These are phyloP conservation scores for Aspergillus aculeatinus DNA, from an alignment of 2,329 filamentous ascomycete genomes.

Conservation along the genomic window DNA sequence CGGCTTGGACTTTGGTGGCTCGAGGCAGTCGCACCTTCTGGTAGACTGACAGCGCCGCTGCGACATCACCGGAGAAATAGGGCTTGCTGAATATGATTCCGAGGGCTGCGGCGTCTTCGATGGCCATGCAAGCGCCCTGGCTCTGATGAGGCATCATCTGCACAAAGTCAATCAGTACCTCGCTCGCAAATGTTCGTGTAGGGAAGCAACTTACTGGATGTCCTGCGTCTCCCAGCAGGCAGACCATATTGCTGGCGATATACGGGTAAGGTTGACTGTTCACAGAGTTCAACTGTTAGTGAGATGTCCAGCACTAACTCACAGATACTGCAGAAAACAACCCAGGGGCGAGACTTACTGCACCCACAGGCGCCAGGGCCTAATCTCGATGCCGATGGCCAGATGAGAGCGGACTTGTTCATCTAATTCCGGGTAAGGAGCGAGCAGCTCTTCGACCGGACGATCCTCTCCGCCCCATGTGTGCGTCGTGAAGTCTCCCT, in stretches of 20 bases:
- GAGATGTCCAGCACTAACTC: background rate
- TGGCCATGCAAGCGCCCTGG: conserved; percentile 68
- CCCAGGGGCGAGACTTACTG: conserved; percentile 38
- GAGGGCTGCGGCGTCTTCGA: conserved; percentile 64
- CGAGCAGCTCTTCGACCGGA: conserved; percentile 59
- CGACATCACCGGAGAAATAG: conserved; percentile 51
- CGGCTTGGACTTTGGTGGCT: conserved; percentile 57
- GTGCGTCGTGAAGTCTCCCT: conserved; percentile 61
- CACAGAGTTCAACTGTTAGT: background rate
- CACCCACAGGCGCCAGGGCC: conserved; percentile 65
- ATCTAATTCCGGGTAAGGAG: conserved; percentile 62
- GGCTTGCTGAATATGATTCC: conserved; percentile 59
- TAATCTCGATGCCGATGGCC: conserved; percentile 60
- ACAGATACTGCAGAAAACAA: background rate
- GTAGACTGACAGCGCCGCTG: conserved; percentile 52
- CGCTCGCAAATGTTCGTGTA: background rate
- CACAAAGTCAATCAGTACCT: background rate
- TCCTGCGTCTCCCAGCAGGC: conserved; percentile 65
- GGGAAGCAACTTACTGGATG: conserved; percentile 54
- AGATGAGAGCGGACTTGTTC: conserved; percentile 58
- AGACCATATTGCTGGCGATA: conserved; percentile 52
- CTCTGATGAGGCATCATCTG: conserved; percentile 69
- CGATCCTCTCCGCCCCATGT: conserved; percentile 56
- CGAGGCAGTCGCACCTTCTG: conserved; percentile 55
- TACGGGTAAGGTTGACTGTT: conserved; percentile 57